These are phyloP conservation scores for Jamesozyma piceae DNA, from an alignment of 805 yeast genomes.

Conservation along the genomic window DNA sequence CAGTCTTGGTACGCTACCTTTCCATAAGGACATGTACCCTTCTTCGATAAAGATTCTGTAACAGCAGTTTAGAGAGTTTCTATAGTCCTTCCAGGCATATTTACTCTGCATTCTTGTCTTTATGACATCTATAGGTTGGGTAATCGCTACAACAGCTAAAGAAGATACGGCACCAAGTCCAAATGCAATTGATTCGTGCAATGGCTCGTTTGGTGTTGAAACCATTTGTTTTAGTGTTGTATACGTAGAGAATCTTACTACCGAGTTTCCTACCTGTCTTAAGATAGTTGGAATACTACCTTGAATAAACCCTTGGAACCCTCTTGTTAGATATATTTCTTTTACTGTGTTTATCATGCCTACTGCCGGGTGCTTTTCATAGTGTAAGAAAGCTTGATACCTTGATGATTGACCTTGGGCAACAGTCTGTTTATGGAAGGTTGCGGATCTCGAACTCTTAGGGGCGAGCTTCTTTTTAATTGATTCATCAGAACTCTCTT, in stretches of 20 bases:
- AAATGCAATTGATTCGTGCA: constrained; percentile 30
- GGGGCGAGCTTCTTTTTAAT: neutral
- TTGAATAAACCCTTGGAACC: constrained; percentile 67
- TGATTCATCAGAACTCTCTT: constrained; percentile 13
- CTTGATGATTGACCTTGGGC: constrained; percentile 22
- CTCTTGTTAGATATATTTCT: constrained; percentile 66
- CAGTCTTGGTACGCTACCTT: constrained; percentile 58
- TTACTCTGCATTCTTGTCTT: constrained; percentile 82
- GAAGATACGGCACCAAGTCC: constrained; percentile 56
- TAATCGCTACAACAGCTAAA: constrained; percentile 59
- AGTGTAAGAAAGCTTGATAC: constrained; percentile 26
- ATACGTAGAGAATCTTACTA: constrained; percentile 77
- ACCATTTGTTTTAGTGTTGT: constrained; percentile 65
- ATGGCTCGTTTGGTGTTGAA: constrained; percentile 37
- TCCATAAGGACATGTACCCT: constrained; percentile 39
- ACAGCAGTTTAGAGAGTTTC: constrained; percentile 51
- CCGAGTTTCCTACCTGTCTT: constrained; percentile 70
- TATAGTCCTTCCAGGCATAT: constrained; percentile 48
- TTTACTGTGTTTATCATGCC: constrained; percentile 43
- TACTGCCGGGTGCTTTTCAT: constrained; percentile 46
- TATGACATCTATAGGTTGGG: constrained; percentile 84
- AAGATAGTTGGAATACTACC: constrained; percentile 77
- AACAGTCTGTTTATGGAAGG: constrained; percentile 24
- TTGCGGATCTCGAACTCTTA: too few species aligned
- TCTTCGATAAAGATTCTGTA: constrained; percentile 42